Base-by-base conservation (phyloP, 2,329 filamentous ascomycete species). In the Xylariaceae sp. region DNA sequence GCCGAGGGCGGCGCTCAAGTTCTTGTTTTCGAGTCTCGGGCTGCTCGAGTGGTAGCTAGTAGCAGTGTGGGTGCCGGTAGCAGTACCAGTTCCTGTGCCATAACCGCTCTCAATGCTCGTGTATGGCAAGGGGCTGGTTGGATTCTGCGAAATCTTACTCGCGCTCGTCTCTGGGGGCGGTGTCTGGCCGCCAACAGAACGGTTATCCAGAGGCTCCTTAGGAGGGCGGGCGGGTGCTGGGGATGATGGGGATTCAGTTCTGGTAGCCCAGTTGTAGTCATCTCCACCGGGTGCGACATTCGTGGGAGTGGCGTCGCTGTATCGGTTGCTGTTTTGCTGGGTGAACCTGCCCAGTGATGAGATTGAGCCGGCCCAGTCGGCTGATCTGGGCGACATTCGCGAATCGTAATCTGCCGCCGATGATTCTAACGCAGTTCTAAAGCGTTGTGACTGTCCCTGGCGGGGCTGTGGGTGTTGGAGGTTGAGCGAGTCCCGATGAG, bases 391-490 rank as follows among this genome's bases (percentile, higher is more conserved):
- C 32, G 82, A 84, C 73, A 77, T 77, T 1, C 82, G 77, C 1
- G 76, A 74, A 60, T 84, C 80, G 66, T 83, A 91, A 53, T 85
- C 80, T 51, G 86, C 80, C 2, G 88, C 88, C 57, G 88, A 85
- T 6, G 79, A 82, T 72, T 92, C 88, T 26, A 91, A 76, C 1
- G 86, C 82, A 30, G 81, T 87, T 63, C 88, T 84, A 70, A 89
- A 89, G 30, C 85, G 84, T 67, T 87, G 83, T 0, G 85, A 89
- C 53, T 88, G 84, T 0, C 88, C 88, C 19, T 81, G 84, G 31
- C 87, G 78, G 6, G 88, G 88, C 68, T 91, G 88, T 4, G 88
- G 88, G 70, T 92, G 88, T 67, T 90, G 84, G 40, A 92, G 74
- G 64, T 90, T 89, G 53, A 91, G 70, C 30, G 87, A 91, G 72